These are phyloP conservation scores for Coemansia aciculifera DNA, from an alignment of 192 early-diverging fungal species.

Conservation along the genomic window DNA sequence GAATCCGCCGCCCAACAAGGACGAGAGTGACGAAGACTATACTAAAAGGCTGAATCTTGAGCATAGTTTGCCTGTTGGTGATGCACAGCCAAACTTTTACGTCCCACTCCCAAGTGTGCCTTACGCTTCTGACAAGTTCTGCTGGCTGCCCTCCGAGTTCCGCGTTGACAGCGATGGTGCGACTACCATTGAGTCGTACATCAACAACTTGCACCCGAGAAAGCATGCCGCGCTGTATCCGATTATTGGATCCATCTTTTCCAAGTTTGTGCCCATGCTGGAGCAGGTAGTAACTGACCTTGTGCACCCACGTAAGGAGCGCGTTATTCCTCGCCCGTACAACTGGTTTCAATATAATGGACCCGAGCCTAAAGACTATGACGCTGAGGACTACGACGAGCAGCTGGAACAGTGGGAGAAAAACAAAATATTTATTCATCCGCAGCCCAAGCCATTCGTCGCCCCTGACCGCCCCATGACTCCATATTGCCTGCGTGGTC, in stretches of 20 bases:
- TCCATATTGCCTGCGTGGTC: constrained; percentile 36
- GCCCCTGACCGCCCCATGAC: constrained; percentile 21
- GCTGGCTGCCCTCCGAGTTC: constrained; percentile 71
- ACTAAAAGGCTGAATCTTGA: neutral
- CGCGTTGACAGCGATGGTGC: constrained; percentile 53
- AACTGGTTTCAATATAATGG: constrained; percentile 20
- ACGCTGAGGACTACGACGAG: constrained; percentile 20
- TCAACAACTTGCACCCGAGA: constrained; percentile 59
- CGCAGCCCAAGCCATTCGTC: constrained; percentile 40
- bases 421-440: constrained; percentile 17
- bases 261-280: constrained; percentile 63
- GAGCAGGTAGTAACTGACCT: constrained; percentile 54
- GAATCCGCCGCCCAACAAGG: neutral
- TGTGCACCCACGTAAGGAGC: neutral
- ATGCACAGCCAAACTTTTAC: neutral
- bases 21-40: neutral
- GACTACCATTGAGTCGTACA: constrained; percentile 18
- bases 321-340: constrained; percentile 14
- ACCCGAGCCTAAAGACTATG: constrained; percentile 9
- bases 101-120: constrained; percentile 7
- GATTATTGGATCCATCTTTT: constrained; percentile 55
- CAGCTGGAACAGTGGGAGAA: constrained; percentile 22
- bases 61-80: neutral
- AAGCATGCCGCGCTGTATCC: constrained; percentile 56
- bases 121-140: constrained; percentile 17